These are phyloP conservation scores for Paraurostyla sp. DNA, from an alignment of 73 alveolate genomes.

Conservation along the genomic window DNA sequence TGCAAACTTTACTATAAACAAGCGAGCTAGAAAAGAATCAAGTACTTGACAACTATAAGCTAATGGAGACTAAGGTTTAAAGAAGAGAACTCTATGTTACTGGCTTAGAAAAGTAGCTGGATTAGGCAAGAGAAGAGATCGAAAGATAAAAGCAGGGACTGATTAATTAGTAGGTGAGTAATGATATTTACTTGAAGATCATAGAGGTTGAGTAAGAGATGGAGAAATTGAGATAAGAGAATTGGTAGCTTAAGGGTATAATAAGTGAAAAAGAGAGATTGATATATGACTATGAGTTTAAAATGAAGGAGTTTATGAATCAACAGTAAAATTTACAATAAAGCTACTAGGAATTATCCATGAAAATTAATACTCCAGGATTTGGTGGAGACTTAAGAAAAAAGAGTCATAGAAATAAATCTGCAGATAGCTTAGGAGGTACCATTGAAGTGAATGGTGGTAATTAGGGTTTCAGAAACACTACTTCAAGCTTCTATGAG, in stretches of 20 bases:
- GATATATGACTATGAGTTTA: neutral
- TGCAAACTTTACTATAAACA: neutral
- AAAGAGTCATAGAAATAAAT: neutral
- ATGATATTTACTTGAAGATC: neutral
- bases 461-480: neutral
- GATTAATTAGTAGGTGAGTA: neutral
- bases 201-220: neutral
- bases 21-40: neutral
- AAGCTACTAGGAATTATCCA: neutral
- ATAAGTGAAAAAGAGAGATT: slow-evolving; percentile 1
- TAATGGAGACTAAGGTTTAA: neutral
- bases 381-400: neutral
- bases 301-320: neutral
- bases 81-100: neutral
- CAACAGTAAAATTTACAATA: neutral
- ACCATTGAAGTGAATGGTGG: neutral
- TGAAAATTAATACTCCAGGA: neutral
- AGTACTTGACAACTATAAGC: neutral
- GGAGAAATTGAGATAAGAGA: neutral
- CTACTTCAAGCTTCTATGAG: no score
- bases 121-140: neutral
- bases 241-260: neutral
- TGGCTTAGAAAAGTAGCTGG: neutral
- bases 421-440: neutral
- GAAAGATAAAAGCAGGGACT: neutral